Conservation (phyloP, 306 rosid species). For the Glycine tomentella region DNA sequence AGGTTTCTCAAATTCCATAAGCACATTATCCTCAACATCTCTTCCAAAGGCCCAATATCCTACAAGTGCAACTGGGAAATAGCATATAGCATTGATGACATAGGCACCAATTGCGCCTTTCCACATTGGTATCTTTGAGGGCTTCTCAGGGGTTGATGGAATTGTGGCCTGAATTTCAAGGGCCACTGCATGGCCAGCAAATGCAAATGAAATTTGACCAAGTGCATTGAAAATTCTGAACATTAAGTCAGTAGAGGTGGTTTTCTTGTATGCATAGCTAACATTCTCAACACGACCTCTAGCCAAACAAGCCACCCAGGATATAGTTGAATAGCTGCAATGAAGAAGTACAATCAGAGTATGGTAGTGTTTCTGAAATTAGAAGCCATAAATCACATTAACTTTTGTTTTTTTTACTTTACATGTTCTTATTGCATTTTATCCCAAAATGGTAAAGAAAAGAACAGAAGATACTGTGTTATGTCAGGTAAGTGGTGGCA, state of each 20-base stretch:
- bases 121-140: slow-evolving; percentile 89
- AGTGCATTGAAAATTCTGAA: slow-evolving; percentile 86
- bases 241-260: slow-evolving; percentile 60
- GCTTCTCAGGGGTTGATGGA: slow-evolving; percentile 86
- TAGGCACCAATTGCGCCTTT: slow-evolving; percentile 89
- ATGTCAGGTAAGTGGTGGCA: slow-evolving; percentile 17
- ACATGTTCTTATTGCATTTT: neutral
- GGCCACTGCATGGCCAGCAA: slow-evolving; percentile 93
- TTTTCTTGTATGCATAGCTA: slow-evolving; percentile 78
- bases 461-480: no score
- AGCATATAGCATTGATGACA: slow-evolving; percentile 80
- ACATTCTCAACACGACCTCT: slow-evolving; percentile 71
- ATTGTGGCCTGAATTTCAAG: slow-evolving; percentile 97
- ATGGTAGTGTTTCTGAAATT: slow-evolving; percentile 7
- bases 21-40: slow-evolving; percentile 81
- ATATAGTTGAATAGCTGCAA: slow-evolving; percentile 86
- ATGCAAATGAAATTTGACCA: slow-evolving; percentile 90
- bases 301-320: slow-evolving; percentile 84
- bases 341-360: neutral
- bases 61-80: slow-evolving; percentile 86
- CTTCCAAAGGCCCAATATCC: slow-evolving; percentile 95
- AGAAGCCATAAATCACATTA: neutral
- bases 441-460: neutral
- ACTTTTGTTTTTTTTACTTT: neutral
- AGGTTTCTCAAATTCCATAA: slow-evolving; percentile 72